Base-by-base conservation (phyloP, 208 protist species). In the Balamuthia mandrillaris region DNA sequence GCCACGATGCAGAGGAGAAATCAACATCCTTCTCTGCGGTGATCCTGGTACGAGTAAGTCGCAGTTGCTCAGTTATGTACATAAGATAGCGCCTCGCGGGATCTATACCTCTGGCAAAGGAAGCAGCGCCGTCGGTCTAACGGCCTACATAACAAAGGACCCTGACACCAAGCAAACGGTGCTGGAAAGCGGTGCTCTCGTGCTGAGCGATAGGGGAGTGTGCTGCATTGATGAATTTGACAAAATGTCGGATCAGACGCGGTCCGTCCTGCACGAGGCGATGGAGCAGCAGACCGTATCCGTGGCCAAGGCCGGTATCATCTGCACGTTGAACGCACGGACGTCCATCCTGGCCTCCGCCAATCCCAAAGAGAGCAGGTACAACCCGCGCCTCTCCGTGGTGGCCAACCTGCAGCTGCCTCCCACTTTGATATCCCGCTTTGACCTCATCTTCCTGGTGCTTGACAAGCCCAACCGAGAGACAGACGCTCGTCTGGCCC, bases 211-310 rank as follows among this genome's bases (percentile, higher is more conserved):
- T 37, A 92, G 95, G 9, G 99, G 99, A 56, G 89, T 99, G 21
- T 99, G 99, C 91, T 99, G 98, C 92, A 99, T 99, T 70, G 99
- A 99, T 88, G 99, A 99, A 92, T 99, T 99, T 91, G 99, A 99
- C 90, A 99, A 99, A 91, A 99, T 99, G 98, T 95, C 93, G 86
- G 98, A 99, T 52, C 88, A 93, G 9, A 98, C 98, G 2, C 93
- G 98, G 35, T 97, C 96, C 0, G 96, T 99, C 74, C 91, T 99
- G 47, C 98, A 99, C 89, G 99, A 99, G 92, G 98, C 96, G 24
- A 99, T 99, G 98, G 99, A 99, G 92, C 98, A 99, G 93, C 98
- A 99, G 90, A 99, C 99, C 33, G 94, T 99, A 2, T 99, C 97
- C 35, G 94, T 99, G 58, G 98, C 98, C 31, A 99, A 99, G 91